Evolutionary conservation across 805 yeast genomes (phyloP).

Genomic region (Saccharomycopsis javanensis): DNA sequence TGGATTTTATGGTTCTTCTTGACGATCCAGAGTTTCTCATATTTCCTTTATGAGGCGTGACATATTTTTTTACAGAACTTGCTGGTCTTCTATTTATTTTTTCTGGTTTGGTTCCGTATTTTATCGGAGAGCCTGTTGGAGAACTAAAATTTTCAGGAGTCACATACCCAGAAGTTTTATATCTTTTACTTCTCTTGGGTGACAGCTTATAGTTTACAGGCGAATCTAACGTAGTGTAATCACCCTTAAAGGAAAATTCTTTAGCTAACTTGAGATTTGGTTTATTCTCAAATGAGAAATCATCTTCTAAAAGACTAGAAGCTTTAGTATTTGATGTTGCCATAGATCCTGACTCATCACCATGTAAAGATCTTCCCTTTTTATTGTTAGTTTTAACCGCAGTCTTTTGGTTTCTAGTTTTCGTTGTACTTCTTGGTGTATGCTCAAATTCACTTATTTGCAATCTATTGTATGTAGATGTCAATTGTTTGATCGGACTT

Average conservation of each 20-base stretch:
- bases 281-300: background rate
- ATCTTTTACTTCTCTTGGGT: conserved; percentile 18
- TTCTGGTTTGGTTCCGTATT: background rate
- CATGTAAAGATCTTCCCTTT: background rate
- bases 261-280: background rate
- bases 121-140: conserved; percentile 4
- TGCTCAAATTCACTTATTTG: conserved; percentile 3
- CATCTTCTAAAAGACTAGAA: background rate
- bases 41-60: background rate
- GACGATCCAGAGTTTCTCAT: conserved; percentile 9
- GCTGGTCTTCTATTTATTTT: background rate
- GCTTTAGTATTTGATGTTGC: background rate
- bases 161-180: conserved; percentile 14
- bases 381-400: background rate
- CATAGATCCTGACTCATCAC: background rate
- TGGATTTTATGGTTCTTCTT: conserved; percentile 12
- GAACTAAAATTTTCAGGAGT: background rate
- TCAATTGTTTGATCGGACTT: conserved; percentile 10
- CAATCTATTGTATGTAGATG: conserved; percentile 13
- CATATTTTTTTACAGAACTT: background rate
- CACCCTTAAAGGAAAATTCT: background rate
- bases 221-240: conserved; percentile 6
- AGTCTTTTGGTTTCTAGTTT: background rate
- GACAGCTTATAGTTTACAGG: conserved; percentile 15
- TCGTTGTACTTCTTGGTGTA: background rate